Percentiles rank a stretch among this genome's conserved stretches.
Evolutionary conservation across 495 filamentous ascomycete species (phyloP).

Genomic region (Aspergillus baeticus): DNA sequence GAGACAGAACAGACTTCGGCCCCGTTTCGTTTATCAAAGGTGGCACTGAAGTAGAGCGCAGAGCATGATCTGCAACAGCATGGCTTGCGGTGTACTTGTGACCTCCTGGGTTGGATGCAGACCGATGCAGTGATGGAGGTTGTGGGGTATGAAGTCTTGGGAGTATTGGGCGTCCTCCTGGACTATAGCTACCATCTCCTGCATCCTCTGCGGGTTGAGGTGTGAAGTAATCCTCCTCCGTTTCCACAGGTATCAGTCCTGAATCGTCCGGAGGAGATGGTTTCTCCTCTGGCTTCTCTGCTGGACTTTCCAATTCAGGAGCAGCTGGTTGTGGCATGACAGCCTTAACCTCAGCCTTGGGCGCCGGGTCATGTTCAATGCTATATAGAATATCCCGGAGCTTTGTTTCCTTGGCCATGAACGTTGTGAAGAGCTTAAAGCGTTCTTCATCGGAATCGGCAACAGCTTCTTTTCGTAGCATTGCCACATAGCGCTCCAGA

Average conservation of each 20-base stretch:
- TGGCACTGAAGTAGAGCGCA: constrained; percentile 28
- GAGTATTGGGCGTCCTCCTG: constrained; percentile 49
- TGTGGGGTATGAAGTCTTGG: constrained; percentile 19
- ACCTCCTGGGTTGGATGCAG: constrained; percentile 22
- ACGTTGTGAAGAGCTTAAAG: constrained; percentile 50
- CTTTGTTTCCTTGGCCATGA: constrained; percentile 50
- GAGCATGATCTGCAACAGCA: neutral
- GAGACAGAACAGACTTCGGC: constrained; percentile 26
- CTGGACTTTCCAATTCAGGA: constrained; percentile 2
- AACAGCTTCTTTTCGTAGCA: constrained; percentile 53
- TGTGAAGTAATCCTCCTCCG: constrained; percentile 19
- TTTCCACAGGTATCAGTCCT: constrained; percentile 36
- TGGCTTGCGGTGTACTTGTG: constrained; percentile 12
- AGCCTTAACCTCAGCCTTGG: constrained; percentile 12
- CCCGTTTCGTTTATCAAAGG: constrained; percentile 19
- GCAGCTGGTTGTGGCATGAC: constrained; percentile 8
- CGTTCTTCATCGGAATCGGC: constrained; percentile 50
- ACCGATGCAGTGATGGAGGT: constrained; percentile 15
- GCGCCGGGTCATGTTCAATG: constrained; percentile 34
- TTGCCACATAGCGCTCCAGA: constrained; percentile 49
- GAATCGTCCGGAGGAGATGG: constrained; percentile 27
- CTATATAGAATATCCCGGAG: constrained; percentile 53
- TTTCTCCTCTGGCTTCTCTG: constrained; percentile 13
- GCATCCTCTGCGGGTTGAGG: constrained; percentile 19
- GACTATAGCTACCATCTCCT: constrained; percentile 41